Evolutionary conservation across 2,329 filamentous ascomycete genomes (phyloP).

Genomic region (Samsoniella hepiali): DNA sequence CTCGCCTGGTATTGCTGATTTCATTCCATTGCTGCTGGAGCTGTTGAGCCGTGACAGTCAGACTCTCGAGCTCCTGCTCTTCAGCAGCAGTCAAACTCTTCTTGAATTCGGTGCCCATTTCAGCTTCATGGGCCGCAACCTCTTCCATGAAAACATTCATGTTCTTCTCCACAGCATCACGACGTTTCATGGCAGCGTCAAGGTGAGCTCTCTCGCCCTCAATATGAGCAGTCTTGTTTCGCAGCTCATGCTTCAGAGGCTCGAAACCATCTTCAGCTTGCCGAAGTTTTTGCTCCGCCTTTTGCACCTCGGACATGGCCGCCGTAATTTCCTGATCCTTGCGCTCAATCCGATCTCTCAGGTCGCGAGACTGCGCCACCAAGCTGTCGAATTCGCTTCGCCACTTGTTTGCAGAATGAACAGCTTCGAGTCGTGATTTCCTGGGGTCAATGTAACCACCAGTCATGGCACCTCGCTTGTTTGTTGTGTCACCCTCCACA

Average conservation of each 20-base stretch:
- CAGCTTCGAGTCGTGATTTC: slow-evolving; percentile 81
- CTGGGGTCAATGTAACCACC: slow-evolving; percentile 89
- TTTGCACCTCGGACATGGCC: slow-evolving; percentile 79
- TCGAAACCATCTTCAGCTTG: slow-evolving; percentile 81
- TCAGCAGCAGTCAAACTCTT: slow-evolving; percentile 82
- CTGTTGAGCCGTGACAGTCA: slow-evolving; percentile 67
- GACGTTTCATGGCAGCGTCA: slow-evolving; percentile 62
- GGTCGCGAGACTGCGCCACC: slow-evolving; percentile 59
- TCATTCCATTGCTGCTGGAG: slow-evolving; percentile 75
- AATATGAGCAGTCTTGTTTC: slow-evolving; percentile 69
- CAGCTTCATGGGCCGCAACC: slow-evolving; percentile 72
- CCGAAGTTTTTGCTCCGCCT: slow-evolving; percentile 72
- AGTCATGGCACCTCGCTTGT: slow-evolving; percentile 92
- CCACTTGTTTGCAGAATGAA: slow-evolving; percentile 71
- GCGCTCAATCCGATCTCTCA: slow-evolving; percentile 67
- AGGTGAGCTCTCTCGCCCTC: slow-evolving; percentile 71
- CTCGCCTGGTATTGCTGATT: slow-evolving; percentile 67
- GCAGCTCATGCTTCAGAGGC: slow-evolving; percentile 72
- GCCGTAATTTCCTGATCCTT: slow-evolving; percentile 87
- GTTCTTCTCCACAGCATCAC: slow-evolving; percentile 68
- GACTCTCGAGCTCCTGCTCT: slow-evolving; percentile 71
- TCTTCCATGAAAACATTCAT: slow-evolving; percentile 75
- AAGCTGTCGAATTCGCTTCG: slow-evolving; percentile 71
- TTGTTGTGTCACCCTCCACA: slow-evolving; percentile 88
- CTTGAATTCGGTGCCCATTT: slow-evolving; percentile 84